A percentile compares a stretch with the other conserved stretches of the same genome.
phyloP scores from a whole-genome alignment of 139 green algal species.

The Pseudopediastrum boryanum region DNA sequence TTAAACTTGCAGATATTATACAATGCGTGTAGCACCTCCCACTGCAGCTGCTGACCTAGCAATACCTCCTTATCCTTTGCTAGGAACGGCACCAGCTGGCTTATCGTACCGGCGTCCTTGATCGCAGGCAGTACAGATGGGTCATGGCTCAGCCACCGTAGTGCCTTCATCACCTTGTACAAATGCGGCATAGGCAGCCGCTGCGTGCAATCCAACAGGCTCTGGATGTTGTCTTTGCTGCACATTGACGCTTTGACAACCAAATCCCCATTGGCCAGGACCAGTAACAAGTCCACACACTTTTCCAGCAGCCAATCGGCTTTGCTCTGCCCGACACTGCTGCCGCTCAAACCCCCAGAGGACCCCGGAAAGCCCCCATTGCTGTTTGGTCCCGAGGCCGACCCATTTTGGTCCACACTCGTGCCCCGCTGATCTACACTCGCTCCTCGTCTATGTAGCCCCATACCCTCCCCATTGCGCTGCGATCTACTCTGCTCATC shows the following conservation, averaged over 20 bases:
- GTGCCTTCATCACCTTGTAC: constrained; percentile 53
- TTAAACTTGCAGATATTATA: constrained; percentile 86
- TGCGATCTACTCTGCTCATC: no score
- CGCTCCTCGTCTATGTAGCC: no score
- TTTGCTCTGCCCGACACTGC: background rate
- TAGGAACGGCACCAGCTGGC: constrained; percentile 62
- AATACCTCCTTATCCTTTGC: constrained; percentile 10
- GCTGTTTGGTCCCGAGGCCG: no score
- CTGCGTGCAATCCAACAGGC: constrained; percentile 56
- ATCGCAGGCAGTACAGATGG: constrained; percentile 47
- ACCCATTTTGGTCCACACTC: no score
- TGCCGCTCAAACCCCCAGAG: background rate
- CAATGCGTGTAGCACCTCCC: constrained; percentile 73
- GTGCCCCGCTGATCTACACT: no score
- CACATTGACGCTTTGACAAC: constrained; percentile 74
- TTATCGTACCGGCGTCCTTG: constrained; percentile 66
- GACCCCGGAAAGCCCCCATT: background rate
- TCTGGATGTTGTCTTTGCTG: constrained; percentile 60
- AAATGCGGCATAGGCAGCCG: constrained; percentile 49
- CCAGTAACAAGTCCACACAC: constrained; percentile 68
- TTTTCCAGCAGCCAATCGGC: constrained; percentile 44
- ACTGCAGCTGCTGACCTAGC: constrained; percentile 45
- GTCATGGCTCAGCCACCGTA: constrained; percentile 57
- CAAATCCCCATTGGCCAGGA: constrained; percentile 67
- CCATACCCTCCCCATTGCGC: no score